Conservation (phyloP, 1,139 yeast species). For the Blastobotrys raffinosifermentans region DNA sequence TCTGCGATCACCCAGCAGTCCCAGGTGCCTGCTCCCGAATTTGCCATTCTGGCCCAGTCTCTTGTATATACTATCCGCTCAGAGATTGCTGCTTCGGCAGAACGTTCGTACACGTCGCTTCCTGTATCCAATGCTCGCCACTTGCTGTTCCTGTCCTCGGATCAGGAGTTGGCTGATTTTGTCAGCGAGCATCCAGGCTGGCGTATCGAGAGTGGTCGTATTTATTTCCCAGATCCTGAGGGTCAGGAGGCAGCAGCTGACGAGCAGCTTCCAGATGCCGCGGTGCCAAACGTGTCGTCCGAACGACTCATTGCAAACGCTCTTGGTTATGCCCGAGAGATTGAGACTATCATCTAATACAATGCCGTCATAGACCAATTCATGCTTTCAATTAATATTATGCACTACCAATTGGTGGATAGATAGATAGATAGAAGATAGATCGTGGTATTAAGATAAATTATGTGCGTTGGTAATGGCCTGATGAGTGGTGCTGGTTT, state of each 20-base stretch:
- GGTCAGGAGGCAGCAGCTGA: constrained; percentile 30
- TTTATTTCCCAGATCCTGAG: constrained; percentile 43
- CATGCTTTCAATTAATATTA: too few relatives aligned
- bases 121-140: constrained; percentile 82
- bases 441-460: constrained; percentile 23
- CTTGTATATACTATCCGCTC: constrained; percentile 70
- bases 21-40: constrained; percentile 45
- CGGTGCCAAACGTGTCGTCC: constrained; percentile 24
- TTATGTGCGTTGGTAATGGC: constrained; percentile 24
- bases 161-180: constrained; percentile 55
- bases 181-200: constrained; percentile 55
- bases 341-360: constrained; percentile 81
- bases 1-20: constrained; percentile 49
- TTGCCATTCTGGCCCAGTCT: constrained; percentile 39
- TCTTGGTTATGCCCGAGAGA: constrained; percentile 74
- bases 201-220: constrained; percentile 54
- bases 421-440: not conserved
- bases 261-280: constrained; percentile 29
- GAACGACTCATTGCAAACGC: constrained; percentile 55
- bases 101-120: constrained; percentile 65
- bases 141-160: constrained; percentile 67
- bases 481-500: constrained; percentile 1
- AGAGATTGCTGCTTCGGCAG: constrained; percentile 86
- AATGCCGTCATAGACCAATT: too few relatives aligned
- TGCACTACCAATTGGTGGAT: too few relatives aligned